Percentiles rank a stretch among this genome's conserved stretches.
These are phyloP conservation scores for Crucibulum laeve DNA, from an alignment of 768 basidiomycete species.

Conservation along the genomic window DNA sequence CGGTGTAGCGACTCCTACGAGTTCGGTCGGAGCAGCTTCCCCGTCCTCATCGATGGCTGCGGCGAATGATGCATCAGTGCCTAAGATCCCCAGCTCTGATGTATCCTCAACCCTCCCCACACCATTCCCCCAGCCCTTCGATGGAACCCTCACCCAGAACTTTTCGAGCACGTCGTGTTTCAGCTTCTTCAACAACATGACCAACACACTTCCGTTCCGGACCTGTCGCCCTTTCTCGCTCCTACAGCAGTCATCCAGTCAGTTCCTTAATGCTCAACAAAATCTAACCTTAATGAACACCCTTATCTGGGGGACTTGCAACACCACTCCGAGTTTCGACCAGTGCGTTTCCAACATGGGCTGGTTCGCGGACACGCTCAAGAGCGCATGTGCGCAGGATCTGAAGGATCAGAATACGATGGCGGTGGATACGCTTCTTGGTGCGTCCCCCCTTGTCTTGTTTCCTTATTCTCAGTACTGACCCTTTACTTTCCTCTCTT, in stretches of 20 bases:
- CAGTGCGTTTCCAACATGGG: constrained; percentile 68
- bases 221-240: constrained; percentile 75
- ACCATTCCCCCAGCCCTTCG: constrained; percentile 77
- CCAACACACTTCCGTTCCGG: constrained; percentile 52
- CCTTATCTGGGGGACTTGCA: constrained; percentile 78
- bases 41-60: constrained; percentile 13
- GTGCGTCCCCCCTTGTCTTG: constrained; percentile 28
- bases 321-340: constrained; percentile 41
- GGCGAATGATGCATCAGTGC: constrained; percentile 26
- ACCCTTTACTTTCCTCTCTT: not conserved
- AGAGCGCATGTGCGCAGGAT: constrained; percentile 52
- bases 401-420: constrained; percentile 45
- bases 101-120: constrained; percentile 54
- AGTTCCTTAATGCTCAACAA: constrained; percentile 49
- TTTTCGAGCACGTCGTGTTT: constrained; percentile 64
- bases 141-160: constrained; percentile 56
- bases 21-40: constrained; percentile 13
- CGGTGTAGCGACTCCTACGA: constrained; percentile 6
- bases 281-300: constrained; percentile 61
- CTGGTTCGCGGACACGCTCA: constrained; percentile 50
- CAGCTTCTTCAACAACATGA: constrained; percentile 76
- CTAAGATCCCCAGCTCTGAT: constrained; percentile 40
- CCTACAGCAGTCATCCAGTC: constrained; percentile 47
- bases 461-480: not conserved
- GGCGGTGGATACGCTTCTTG: constrained; percentile 49